phyloP scores from a whole-genome alignment of 1,284 basidiomycete species.

The Lignosus rhinocerotis region DNA sequence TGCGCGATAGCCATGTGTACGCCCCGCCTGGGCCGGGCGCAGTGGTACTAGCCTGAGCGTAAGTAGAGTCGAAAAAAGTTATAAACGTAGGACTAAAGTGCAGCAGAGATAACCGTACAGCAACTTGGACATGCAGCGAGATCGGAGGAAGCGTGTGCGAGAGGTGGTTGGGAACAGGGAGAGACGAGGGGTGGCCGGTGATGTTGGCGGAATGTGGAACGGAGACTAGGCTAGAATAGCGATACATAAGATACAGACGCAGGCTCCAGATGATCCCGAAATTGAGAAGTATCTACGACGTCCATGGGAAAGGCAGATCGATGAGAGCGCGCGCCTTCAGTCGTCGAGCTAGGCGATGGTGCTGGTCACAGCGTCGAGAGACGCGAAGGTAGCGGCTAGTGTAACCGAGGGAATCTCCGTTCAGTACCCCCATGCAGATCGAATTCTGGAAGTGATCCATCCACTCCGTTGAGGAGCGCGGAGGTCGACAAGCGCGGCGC shows the following conservation, averaged over 20 bases:
- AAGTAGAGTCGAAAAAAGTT: slow-evolving; percentile 4
- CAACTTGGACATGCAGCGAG: slow-evolving; percentile 16
- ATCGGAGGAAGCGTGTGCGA: slow-evolving; percentile 4
- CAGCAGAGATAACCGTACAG: slow-evolving; percentile 19
- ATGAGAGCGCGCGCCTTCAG: slow-evolving; percentile 3
- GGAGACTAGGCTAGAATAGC: slow-evolving; percentile 15
- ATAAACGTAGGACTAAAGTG: slow-evolving; percentile 16
- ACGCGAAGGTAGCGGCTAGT: slow-evolving; percentile 7
- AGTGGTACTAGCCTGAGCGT: neutral
- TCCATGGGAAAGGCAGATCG: slow-evolving; percentile 12
- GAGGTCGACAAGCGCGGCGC: slow-evolving; percentile 16
- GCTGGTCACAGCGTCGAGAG: neutral
- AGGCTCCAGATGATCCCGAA: slow-evolving; percentile 19
- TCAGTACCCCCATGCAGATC: slow-evolving; percentile 18
- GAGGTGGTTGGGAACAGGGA: neutral
- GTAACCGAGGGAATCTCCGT: slow-evolving; percentile 23
- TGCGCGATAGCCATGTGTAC: slow-evolving; percentile 1
- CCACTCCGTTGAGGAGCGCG: slow-evolving; percentile 15
- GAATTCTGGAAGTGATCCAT: slow-evolving; percentile 16
- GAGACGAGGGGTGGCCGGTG: neutral
- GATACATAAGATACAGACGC: slow-evolving; percentile 23
- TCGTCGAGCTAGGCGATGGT: neutral
- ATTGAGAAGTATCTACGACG: slow-evolving; percentile 18
- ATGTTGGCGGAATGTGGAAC: neutral
- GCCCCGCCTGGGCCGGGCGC: slow-evolving; percentile 1